Evolutionary conservation across 1,139 yeast genomes (phyloP).

Genomic region (Tardiomyces blankii): DNA sequence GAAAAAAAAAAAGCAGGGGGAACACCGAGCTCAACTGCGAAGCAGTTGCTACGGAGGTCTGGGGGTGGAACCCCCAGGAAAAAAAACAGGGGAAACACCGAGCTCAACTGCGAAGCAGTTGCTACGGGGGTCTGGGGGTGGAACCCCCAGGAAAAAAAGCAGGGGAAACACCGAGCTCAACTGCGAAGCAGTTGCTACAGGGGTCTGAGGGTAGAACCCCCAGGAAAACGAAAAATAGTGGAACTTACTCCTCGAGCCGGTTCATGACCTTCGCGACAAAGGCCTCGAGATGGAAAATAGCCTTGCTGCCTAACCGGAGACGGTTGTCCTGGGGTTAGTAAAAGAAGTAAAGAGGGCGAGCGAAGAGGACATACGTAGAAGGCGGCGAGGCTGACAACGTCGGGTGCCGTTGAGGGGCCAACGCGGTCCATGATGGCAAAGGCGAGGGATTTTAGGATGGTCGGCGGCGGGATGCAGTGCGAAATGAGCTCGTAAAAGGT

Average conservation of each 20-base stretch:
- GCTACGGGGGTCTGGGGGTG: no score
- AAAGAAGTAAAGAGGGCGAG: neutral
- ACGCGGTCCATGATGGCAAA: slow-evolving; percentile 42
- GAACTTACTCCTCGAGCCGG: slow-evolving; percentile 29
- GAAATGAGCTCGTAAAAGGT: slow-evolving; percentile 75
- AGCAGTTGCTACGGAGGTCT: no score
- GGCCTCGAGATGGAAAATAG: slow-evolving; percentile 91
- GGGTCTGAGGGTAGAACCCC: neutral
- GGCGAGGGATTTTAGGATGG: slow-evolving; percentile 58
- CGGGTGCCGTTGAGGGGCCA: slow-evolving; percentile 33
- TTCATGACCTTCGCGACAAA: slow-evolving; percentile 85
- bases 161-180: no score
- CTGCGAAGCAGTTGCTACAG: no score
- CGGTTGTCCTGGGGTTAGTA: slow-evolving; percentile 50
- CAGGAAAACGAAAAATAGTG: slow-evolving; percentile 4
- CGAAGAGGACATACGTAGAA: slow-evolving; percentile 29
- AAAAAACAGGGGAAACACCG: no score
- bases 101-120: no score
- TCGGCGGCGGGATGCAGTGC: slow-evolving; percentile 85
- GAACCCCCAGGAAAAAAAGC: no score
- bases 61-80: no score
- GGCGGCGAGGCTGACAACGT: slow-evolving; percentile 59
- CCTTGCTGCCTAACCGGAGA: slow-evolving; percentile 72
- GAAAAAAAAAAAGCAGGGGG: no score
- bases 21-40: no score